phyloP scores from a whole-genome alignment of 768 basidiomycete genomes.

The Lactarius psammicola region DNA sequence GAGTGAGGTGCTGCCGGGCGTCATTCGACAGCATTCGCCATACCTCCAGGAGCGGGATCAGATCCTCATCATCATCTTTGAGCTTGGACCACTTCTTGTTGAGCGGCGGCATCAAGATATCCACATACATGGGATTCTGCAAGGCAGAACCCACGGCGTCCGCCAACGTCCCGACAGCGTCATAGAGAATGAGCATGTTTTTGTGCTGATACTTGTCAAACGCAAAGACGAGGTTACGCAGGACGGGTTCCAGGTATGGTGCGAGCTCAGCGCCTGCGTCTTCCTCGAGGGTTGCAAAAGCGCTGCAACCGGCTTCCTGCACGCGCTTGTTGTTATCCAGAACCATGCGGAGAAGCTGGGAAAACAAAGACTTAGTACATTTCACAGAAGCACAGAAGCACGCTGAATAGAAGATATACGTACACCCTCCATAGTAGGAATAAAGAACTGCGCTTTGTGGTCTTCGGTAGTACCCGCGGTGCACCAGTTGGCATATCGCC shows the following conservation, averaged over 20 bases:
- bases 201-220: conserved; percentile 99
- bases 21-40: conserved; percentile 25
- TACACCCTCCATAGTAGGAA: conserved; percentile 98
- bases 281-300: conserved; percentile 97
- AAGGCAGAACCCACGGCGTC: conserved; percentile 92
- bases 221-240: conserved; percentile 92
- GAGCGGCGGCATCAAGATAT: conserved; percentile 95
- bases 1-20: neutral
- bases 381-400: conserved; percentile 29
- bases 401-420: conserved; percentile 31
- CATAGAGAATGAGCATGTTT: conserved; percentile 97
- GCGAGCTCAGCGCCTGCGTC: conserved; percentile 88
- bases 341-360: conserved; percentile 94
- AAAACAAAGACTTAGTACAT: conserved; percentile 16
- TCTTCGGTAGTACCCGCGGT: conserved; percentile 82
- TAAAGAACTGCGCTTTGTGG: conserved; percentile 87
- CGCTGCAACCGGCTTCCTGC: conserved; percentile 98
- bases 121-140: conserved; percentile 82
- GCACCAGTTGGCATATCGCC: conserved; percentile 97
- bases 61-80: conserved; percentile 85
- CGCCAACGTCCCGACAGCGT: conserved; percentile 97
- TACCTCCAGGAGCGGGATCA: conserved; percentile 96
- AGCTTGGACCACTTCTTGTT: conserved; percentile 88
- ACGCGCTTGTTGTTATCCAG: conserved; percentile 98
- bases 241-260: conserved; percentile 92